These are phyloP conservation scores for Breviolum minutum DNA, from an alignment of 73 alveolate species.

Conservation along the genomic window DNA sequence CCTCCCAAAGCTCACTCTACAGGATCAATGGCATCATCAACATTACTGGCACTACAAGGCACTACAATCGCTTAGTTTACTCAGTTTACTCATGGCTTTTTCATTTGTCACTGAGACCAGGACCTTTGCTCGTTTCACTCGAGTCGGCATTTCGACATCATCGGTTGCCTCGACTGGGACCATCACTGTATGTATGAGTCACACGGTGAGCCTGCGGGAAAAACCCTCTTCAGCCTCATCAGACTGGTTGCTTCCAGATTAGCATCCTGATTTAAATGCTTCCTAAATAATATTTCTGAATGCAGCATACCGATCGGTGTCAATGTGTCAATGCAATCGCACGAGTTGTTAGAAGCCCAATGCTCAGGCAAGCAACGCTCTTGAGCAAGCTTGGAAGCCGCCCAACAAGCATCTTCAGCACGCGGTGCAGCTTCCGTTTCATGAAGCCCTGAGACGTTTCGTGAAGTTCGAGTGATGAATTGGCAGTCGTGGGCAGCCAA, in stretches of 20 bases:
- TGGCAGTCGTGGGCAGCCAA: background rate
- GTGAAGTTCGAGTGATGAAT: background rate
- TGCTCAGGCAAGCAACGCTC: background rate
- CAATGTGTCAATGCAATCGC: background rate
- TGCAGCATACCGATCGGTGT: background rate
- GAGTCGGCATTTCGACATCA: slow-evolving; percentile 56
- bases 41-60: no score
- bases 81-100: background rate
- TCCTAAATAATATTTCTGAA: background rate
- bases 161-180: slow-evolving; percentile 12
- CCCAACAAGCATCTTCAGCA: background rate
- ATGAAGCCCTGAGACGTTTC: slow-evolving; percentile 33
- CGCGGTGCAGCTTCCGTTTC: slow-evolving; percentile 40
- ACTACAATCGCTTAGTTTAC: no score
- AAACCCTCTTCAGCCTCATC: background rate
- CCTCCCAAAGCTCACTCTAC: slow-evolving; percentile 6
- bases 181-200: no score
- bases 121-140: slow-evolving; percentile 39
- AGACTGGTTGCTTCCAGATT: background rate
- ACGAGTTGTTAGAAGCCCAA: background rate
- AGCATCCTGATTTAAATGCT: background rate
- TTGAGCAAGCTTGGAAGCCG: slow-evolving; percentile 54
- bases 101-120: background rate
- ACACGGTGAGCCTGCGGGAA: background rate
- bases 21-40: no score